Evolutionary conservation across 208 protist genomes (phyloP), one percentile per base, ranked within the genome.

Genomic region (Chromosphaera perkinsii): DNA sequence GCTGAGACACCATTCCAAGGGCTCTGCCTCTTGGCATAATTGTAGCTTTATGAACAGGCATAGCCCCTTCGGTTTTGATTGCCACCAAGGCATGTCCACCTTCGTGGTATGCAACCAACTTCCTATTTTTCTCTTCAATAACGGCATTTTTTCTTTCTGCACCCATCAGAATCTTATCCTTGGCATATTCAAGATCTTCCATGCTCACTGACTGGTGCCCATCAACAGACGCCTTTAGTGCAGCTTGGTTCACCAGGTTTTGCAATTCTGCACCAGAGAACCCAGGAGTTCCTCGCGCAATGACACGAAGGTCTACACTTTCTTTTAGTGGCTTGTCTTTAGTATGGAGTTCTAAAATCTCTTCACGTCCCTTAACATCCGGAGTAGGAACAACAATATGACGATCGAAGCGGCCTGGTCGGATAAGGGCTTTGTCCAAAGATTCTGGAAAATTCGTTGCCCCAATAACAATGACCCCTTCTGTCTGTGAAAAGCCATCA

Each of bases 381-480:
- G 85, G 85, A 22, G 73, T 47, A 17, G 67, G 74, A 14, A 90
- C 75, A 9, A 49, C 36, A 24, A 90, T 73, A 1, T 78, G 24
- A 33, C 69, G 40, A 67, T 90, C 85, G 29, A 90, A 90, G 45
- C 85, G 85, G 84, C 72, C 72, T 12, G 72, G 72, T 2, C 72
- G 63, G 2, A 72, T 37, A 3, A 77, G 56, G 2, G 72, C 72
- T 24, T 32, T 2, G 67, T 98, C 94, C 1, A 97, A 73, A 14
- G 84, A 72, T 20, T 97, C 89, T n/a, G 93, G 91, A 14, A 91
- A 95, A 79, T 98, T 98, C 1, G 95, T 98, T 2, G 95, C 95
- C 20, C 84, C 95, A 37, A 98, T 81, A 22, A 98, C 92, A 65
- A 98, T 91, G 26, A 98, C 84, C 20, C 91, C 90, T 55, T 85